Evolutionary conservation across 306 rosid species (phyloP), one percentile per base, ranked within the genome.

Genomic region (Aeschynomene evenia): DNA sequence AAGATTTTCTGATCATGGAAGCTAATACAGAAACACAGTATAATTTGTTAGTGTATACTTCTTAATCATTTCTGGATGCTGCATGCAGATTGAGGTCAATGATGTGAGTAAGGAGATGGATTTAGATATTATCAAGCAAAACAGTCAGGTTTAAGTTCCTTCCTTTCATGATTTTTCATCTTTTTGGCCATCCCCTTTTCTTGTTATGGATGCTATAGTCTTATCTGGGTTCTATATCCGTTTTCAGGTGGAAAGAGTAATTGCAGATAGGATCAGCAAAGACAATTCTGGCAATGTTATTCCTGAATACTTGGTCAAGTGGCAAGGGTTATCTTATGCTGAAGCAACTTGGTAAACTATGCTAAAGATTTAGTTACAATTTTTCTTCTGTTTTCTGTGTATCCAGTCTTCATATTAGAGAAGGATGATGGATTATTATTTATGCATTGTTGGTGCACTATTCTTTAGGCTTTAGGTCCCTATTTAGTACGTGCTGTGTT

Each of bases 61-160:
- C 37, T 75, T 65, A 51, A 66, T 66, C 9, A 66, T 75, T 68
- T 54, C 20, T 58, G 70, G 37, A 39, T 72, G 8, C 77, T 73
- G 43, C 75, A 18, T 72, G 52, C 77, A 95, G 99, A 89, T 95
- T 75, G 99, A 95, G 82, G 97, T 95, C 72, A 82, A 95, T 79
- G 99, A 95, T 74, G 99, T 95, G 74, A 91, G 99, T 80, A 95
- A 87, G 85, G 99, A 95, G 82, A 95, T 95, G 99, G 99, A 95
- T 81, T 87, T 95, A 61, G 99, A 95, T 83, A 96, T 95, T 82
- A 91, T 95, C 81, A 91, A 89, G 82, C 99, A 91, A 82, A 91
- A 91, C 60, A 91, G 99, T 81, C 99, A 89, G 99, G 99, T 94
- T 75, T 71, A 81, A 59, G 42, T 72, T 80, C 70, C 19, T 72